Conservation (phyloP, 108 stramenopile genomes). For the Skeletonema grethae region DNA sequence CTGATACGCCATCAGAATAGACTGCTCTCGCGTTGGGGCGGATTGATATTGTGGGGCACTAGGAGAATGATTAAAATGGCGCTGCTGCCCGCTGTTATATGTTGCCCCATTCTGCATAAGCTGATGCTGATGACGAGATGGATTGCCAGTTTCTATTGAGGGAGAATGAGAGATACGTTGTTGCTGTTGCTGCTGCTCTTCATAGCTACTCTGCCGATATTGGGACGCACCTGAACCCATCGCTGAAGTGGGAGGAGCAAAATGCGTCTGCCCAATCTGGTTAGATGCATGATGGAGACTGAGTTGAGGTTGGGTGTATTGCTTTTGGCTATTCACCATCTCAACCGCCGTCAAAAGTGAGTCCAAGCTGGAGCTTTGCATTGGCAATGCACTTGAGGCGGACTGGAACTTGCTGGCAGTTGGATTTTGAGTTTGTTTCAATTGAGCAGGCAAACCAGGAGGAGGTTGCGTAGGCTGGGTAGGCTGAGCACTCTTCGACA, state of each 20-base stretch:
- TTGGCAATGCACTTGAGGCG: background rate
- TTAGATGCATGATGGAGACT: background rate
- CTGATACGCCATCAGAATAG: background rate
- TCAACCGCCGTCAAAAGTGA: conserved; percentile 3
- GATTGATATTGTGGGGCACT: background rate
- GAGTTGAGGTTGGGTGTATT: background rate
- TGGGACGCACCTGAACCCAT: background rate
- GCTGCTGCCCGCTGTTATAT: background rate
- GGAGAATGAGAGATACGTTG: background rate
- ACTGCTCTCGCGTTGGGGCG: background rate
- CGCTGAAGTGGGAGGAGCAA: background rate
- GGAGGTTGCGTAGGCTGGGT: background rate
- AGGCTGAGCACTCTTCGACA: background rate
- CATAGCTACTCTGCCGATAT: background rate
- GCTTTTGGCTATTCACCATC: conserved; percentile 1
- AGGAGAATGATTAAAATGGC: background rate
- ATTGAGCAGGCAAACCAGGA: background rate
- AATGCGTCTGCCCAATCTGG: background rate
- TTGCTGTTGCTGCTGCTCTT: background rate
- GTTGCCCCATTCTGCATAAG: background rate
- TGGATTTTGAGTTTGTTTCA: background rate
- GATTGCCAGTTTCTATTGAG: background rate
- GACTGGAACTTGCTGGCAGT: background rate
- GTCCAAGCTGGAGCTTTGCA: background rate
- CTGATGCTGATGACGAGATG: background rate